Conservation (phyloP, 441 rosid genomes). For the Adansonia rubrostipa region DNA sequence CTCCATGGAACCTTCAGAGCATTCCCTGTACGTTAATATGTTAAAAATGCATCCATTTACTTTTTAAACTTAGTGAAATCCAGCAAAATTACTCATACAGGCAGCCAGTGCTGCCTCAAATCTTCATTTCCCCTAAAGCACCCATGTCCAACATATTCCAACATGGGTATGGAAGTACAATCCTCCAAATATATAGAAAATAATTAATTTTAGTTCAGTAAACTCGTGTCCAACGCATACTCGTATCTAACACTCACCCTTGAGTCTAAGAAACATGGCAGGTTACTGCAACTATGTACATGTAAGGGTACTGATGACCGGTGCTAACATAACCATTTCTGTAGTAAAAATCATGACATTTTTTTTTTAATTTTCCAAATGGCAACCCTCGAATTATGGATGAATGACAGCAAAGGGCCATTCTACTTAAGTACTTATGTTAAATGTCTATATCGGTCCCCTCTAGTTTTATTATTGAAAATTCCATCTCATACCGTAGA, state of each 20-base stretch:
- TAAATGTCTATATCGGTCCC: conserved; percentile 8
- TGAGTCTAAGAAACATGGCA: no score
- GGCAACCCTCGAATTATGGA: background rate
- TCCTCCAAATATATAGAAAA: no score
- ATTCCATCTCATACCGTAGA: background rate
- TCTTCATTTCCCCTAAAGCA: no score
- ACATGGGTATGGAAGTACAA: no score
- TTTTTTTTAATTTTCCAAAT: background rate
- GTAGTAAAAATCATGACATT: background rate
- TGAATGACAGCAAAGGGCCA: background rate
- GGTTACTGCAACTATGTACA: background rate
- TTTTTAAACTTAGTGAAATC: background rate
- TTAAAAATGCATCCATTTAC: background rate
- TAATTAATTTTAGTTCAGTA: no score
- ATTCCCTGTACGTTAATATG: background rate
- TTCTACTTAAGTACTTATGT: background rate
- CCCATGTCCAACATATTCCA: no score
- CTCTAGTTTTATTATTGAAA: background rate
- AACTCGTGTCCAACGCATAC: no score
- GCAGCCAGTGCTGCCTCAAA: no score
- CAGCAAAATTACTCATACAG: conserved; percentile 9
- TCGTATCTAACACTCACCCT: no score
- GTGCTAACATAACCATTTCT: background rate
- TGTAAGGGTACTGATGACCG: background rate
- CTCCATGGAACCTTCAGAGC: background rate